Evolutionary conservation across 257 asterid genomes (phyloP).

Genomic region (Solanum phureja): DNA sequence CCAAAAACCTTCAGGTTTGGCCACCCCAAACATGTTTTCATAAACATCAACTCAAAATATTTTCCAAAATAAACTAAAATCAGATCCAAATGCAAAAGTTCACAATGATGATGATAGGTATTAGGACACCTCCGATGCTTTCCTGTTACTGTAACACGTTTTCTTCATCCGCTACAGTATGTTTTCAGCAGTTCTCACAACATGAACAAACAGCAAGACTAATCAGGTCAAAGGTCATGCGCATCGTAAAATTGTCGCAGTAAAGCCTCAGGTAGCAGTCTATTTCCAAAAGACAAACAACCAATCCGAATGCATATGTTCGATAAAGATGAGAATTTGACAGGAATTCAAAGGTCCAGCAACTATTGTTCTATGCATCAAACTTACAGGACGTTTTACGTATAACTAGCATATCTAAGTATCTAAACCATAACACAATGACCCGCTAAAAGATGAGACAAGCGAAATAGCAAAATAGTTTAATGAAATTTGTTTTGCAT

Average conservation of each 20-base stretch:
- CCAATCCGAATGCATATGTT: not conserved
- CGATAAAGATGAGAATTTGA: not conserved
- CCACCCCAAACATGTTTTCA: not conserved
- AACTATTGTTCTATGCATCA: not conserved
- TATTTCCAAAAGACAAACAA: not conserved
- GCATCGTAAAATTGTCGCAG: not conserved
- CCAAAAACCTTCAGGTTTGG: not conserved
- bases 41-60: not conserved
- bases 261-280: not conserved
- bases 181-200: not conserved
- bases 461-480: not conserved
- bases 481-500: not conserved
- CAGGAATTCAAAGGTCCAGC: not conserved
- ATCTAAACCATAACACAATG: not conserved
- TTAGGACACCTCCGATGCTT: not conserved
- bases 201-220: not conserved
- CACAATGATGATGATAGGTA: not conserved
- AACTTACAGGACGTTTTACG: not conserved
- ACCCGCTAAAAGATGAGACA: not conserved
- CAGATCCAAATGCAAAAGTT: not conserved
- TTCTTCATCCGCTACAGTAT: not conserved
- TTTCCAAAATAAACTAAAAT: not conserved
- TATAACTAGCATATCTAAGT: not conserved
- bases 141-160: not conserved
- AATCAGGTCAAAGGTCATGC: not conserved